Base-by-base conservation (phyloP, 352 stramenopile genomes). In the Thalassiosira exigua region DNA sequence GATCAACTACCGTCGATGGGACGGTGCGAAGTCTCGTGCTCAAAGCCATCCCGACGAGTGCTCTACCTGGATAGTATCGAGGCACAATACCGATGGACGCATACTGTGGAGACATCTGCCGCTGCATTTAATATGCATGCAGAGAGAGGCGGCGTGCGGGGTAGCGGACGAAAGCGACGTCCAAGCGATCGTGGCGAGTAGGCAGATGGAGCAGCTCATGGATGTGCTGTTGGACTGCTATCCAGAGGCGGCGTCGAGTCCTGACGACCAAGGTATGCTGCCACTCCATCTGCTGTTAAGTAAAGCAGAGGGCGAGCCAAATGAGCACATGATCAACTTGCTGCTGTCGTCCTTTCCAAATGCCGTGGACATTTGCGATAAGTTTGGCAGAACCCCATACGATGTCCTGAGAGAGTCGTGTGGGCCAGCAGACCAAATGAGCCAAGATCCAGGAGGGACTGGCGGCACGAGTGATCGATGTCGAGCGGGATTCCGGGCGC, bases 181-280 rank as follows among this genome's bases (percentile, higher is more conserved):
- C 4, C 59, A 76, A 53, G 65, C 79, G 4, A 70, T 80, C 7
- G 44, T 85, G n/a, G 84, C 85, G 22, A 82, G 79, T 69, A 71
- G 87, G 44, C 74, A 88, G 46, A 89, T 90, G 12, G 64, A 85
- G 32, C 62, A 74, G 12, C 74, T 92, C 4, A 79, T 94, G 44
- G 79, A 90, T 50, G 61, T 81, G 14, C 70, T 94, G 48, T 64
- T 94, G 3, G 78, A 84, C 50, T 76, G 77, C 21, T 88, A 92
- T 82, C 83, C 84, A 5, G 72, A 87, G 42, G 88, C 72, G 22
- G 80, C 85, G 7, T 78, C 64, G 12, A 86, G 85, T 69, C 72
- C 74, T 27, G 88, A 94, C 76, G 86, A 94, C 65, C 86, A 94
- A 52, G 88, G 88, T 0, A 92, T 94, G 85, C 58, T 92, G 17